Evolutionary conservation across 164 flowering plant genomes (phyloP), one percentile per base, ranked within the genome.

Genomic region (Euptelea pleiosperma): DNA sequence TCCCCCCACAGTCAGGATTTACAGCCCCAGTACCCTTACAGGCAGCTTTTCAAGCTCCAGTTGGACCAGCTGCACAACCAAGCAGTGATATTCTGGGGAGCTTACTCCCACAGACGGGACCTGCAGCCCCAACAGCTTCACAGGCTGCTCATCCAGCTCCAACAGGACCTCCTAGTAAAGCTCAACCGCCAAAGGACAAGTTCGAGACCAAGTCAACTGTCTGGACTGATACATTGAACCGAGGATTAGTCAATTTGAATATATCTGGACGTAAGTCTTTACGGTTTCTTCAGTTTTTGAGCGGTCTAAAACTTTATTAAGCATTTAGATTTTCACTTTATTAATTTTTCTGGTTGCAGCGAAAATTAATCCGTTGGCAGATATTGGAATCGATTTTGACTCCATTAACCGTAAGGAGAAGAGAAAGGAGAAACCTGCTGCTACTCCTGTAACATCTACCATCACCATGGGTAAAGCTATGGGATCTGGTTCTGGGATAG

Each of bases 191-290:
- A 0, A 79, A 78, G 70, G 85, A 78, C 52, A 91, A 91, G 65
- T 94, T 94, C 72, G 90, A 91, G 74, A 64, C 91, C 48, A 94
- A 94, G 74, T 94, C 99, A 25, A 63, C 90, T 29, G 92, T 94
- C 48, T 94, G 99, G 99, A 78, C 96, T 15, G 99, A 94, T 70
- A 91, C 99, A 14, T 71, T 94, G 54, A 94, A 82, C 65, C 83
- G 96, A 59, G 99, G 99, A 26, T 78, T 94, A 1, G 96, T 94
- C 52, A 75, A 94, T 72, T 72, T 94, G 61, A 87, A 94, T 61
- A 94, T 94, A 52, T 91, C 99, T 66, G 99, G 99, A 74, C 63
- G 99, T 94, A 66, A 88, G 96, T 85, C n/a, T n/a, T n/a, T n/a
- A n/a, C n/a, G n/a, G n/a, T n/a, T n/a, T n/a, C n/a, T n/a, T n/a